phyloP scores from a whole-genome alignment of 768 basidiomycete genomes.

The Udeniomyces megalosporus region DNA sequence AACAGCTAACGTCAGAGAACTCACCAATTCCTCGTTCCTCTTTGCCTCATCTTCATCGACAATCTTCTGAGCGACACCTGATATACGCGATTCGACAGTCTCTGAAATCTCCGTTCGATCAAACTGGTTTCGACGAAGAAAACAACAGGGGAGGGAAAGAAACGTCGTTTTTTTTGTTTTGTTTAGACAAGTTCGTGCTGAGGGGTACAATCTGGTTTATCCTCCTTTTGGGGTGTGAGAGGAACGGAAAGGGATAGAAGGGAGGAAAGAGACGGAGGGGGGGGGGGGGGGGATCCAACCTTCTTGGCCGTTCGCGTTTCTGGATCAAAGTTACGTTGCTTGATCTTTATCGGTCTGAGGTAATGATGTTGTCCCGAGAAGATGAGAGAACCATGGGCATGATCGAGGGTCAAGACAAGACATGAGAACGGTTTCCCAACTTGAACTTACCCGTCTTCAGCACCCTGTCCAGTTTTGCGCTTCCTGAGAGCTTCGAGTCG shows the following conservation, averaged over 20 bases:
- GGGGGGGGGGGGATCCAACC: background rate
- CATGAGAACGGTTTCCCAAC: too few species aligned
- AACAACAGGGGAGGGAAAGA: background rate
- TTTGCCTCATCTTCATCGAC: conserved; percentile 8
- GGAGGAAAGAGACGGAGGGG: background rate
- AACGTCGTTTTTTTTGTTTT: too few species aligned
- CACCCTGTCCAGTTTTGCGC: conserved; percentile 3
- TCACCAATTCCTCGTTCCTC: conserved; percentile 12
- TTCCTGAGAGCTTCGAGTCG: conserved; percentile 11
- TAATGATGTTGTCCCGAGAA: background rate
- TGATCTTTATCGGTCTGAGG: conserved; percentile 2
- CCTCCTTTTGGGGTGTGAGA: too few species aligned
- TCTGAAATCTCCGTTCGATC: conserved; percentile 2
- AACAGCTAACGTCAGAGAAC: background rate
- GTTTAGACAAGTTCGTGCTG: too few species aligned
- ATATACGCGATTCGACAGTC: conserved; percentile 9
- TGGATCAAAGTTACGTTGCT: conserved; percentile 14
- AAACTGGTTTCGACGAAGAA: background rate
- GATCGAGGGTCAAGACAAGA: background rate
- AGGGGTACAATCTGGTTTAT: too few species aligned
- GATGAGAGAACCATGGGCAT: background rate
- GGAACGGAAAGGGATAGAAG: too few species aligned
- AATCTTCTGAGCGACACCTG: conserved; percentile 13
- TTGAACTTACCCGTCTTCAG: conserved; percentile 1
- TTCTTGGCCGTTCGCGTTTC: conserved; percentile 11